Base-by-base conservation (phyloP, 129 eudicot genomes). In the Centella asiatica region DNA sequence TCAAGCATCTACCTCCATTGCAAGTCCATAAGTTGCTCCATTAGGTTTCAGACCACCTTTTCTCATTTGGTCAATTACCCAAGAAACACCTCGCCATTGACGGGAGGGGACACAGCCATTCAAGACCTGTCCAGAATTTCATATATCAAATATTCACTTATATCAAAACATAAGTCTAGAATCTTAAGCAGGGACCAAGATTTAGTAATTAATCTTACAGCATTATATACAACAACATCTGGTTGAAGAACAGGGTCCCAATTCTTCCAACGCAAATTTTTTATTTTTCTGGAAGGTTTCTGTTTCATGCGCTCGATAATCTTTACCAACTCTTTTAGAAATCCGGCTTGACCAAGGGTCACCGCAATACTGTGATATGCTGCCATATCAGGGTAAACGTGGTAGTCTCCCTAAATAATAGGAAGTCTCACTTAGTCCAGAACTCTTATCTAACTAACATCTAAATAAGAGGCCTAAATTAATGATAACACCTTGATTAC, bases 311-410 rank as follows among this genome's bases (percentile, higher is more conserved):
- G 66, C 55, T 87, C 95, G 47, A 92, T 78, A 49, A 92, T 62
- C 23, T 75, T 79, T 63, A 92, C 53, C 67, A 92, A 52, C 76
- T 92, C 98, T 67, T 80, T 92, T 52, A 92, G 56, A 58, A 81
- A 75, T 75, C 98, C 98, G 62, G 95, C 88, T 80, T 92, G 98
- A 34, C 98, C 96, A 5, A 92, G 86, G 53, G 95, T 79, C 44
- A 92, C 88, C 39, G 95, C 88, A 46, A 87, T 67, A 72, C 95
- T 79, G 68, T 82, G 98, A 75, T 84, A 92, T 36, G 98, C 98
- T n/a, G 98, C 86, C 90, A 92, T 84, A 78, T 92, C 98, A 61
- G 98, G 98, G 70, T 92, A 92, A 39, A 84, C 75, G 65, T 87
- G 77, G 83, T 64, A 70, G 69, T 92, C 96, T 9, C 80, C 88